These are phyloP conservation scores for Acer saccharum DNA, from an alignment of 345 rosid species.

Conservation along the genomic window DNA sequence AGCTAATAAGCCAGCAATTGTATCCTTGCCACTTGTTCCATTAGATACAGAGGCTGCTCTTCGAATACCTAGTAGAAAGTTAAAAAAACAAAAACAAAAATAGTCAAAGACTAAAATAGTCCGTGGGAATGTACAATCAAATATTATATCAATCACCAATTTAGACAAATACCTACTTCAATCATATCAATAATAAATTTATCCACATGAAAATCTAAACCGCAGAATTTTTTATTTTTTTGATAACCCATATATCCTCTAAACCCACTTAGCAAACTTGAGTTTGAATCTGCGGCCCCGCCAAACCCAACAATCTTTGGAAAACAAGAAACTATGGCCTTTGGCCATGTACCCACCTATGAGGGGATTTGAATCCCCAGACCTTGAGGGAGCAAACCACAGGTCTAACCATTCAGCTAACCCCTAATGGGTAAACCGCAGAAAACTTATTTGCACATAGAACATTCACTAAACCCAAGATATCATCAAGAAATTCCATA, in stretches of 20 bases:
- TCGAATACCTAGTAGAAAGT: constrained; percentile 50
- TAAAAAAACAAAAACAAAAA: neutral
- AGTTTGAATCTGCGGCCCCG: too few relatives aligned
- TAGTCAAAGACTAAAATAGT: neutral
- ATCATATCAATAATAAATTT: neutral
- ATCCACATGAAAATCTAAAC: neutral
- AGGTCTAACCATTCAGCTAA: too few relatives aligned
- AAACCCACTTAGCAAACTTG: too few relatives aligned
- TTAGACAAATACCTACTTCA: neutral
- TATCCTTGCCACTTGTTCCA: constrained; percentile 75
- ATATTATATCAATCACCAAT: neutral
- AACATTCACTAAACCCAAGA: neutral
- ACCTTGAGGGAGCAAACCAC: too few relatives aligned
- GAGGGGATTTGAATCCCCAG: too few relatives aligned
- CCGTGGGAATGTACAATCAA: neutral
- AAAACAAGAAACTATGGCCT: too few relatives aligned
- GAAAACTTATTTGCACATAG: neutral
- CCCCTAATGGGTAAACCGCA: too few relatives aligned
- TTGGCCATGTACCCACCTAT: too few relatives aligned
- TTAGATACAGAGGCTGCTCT: constrained; percentile 67
- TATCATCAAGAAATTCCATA: neutral
- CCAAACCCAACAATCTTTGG: too few relatives aligned
- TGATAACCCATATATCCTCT: too few relatives aligned
- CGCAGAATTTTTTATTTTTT: neutral
- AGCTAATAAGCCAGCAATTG: constrained; percentile 89